phyloP scores from a whole-genome alignment of 768 basidiomycete species.

The Ramaria sp. region DNA sequence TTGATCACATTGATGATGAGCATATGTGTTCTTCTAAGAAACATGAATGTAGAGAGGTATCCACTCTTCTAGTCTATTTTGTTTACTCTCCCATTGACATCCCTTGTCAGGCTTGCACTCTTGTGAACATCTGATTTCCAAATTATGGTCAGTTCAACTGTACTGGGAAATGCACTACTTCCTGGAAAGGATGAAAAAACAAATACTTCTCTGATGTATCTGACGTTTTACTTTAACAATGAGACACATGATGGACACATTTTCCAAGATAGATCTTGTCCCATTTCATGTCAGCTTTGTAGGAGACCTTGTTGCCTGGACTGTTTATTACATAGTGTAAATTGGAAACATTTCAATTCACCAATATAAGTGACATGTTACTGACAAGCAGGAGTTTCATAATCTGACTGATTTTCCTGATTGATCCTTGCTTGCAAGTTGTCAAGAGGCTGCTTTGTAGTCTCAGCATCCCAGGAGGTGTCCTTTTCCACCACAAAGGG shows the following conservation, averaged over 20 bases:
- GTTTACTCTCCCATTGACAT: not conserved
- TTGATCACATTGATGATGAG: slow-evolving; percentile 34
- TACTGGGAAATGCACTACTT: not conserved
- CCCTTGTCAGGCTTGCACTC: not conserved
- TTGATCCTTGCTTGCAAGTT: slow-evolving; percentile 41
- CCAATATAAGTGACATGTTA: slow-evolving; percentile 31
- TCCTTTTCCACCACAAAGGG: slow-evolving; percentile 35
- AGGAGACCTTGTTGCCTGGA: slow-evolving; percentile 37
- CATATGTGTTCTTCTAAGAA: slow-evolving; percentile 41
- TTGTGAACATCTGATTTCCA: not conserved
- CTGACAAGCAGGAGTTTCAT: not conserved
- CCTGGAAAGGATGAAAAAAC: not conserved
- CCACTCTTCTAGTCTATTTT: not conserved
- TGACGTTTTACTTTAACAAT: slow-evolving; percentile 24
- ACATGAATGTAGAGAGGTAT: slow-evolving; percentile 47
- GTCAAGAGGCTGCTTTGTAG: slow-evolving; percentile 40
- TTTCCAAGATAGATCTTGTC: slow-evolving; percentile 43
- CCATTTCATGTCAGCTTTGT: slow-evolving; percentile 43
- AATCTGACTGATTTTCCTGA: not conserved
- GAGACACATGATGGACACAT: slow-evolving; percentile 33
- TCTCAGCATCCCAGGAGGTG: slow-evolving; percentile 32
- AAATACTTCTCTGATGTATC: slow-evolving; percentile 6
- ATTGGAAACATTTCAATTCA: slow-evolving; percentile 54
- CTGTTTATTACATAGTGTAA: no score
- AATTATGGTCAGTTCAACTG: not conserved